phyloP scores from a whole-genome alignment of 2,329 filamentous ascomycete genomes.

The Venturia effusa region DNA sequence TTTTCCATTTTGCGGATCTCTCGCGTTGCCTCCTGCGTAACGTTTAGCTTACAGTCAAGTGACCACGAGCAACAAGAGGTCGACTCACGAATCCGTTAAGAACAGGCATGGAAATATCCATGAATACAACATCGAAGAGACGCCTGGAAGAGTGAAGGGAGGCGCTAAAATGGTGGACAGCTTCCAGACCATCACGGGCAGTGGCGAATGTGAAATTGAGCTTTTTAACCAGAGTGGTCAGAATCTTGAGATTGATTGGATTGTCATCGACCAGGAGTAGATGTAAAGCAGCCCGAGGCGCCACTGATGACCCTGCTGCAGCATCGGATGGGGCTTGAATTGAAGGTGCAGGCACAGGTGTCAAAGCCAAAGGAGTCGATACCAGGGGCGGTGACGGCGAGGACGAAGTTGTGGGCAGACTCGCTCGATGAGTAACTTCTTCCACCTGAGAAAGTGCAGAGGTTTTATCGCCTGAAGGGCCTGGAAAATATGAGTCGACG shows the following conservation, averaged over 20 bases:
- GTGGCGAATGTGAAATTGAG: slow-evolving; percentile 22
- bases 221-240: slow-evolving; percentile 26
- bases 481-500: background rate
- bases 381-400: background rate
- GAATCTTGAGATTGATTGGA: slow-evolving; percentile 27
- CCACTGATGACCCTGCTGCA: background rate
- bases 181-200: slow-evolving; percentile 26
- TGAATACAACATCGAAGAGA: slow-evolving; percentile 19
- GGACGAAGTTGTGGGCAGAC: background rate
- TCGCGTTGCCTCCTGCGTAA: slow-evolving; percentile 29
- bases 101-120: slow-evolving; percentile 48
- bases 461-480: background rate
- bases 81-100: slow-evolving; percentile 34
- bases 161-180: slow-evolving; percentile 21
- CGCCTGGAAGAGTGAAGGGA: background rate
- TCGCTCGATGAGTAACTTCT: background rate
- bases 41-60: background rate
- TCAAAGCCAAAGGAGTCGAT: background rate
- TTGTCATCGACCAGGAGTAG: slow-evolving; percentile 30
- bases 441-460: background rate
- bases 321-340: background rate
- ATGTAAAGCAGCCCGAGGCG: slow-evolving; percentile 9
- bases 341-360: background rate
- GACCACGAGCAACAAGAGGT: slow-evolving; percentile 12
- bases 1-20: slow-evolving; percentile 39